Percentiles rank a stretch among this genome's conserved stretches.
These are phyloP conservation scores for Cyberlindnera xylosilytica DNA, from an alignment of 805 yeast species.

Conservation along the genomic window DNA sequence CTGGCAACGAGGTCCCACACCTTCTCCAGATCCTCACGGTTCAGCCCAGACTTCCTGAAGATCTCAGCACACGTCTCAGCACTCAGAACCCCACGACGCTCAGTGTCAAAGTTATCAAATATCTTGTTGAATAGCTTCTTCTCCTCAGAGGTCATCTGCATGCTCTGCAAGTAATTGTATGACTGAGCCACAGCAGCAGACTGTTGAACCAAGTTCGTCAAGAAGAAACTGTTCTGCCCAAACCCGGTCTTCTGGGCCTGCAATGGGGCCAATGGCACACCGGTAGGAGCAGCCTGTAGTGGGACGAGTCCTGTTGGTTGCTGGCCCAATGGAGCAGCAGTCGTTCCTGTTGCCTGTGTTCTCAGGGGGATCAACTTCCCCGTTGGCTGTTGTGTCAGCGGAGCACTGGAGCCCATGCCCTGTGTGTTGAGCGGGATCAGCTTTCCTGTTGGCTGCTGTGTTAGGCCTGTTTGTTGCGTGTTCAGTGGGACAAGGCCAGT, in stretches of 20 bases:
- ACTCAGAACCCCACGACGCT: conserved; percentile 62
- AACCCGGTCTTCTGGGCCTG: conserved; percentile 43
- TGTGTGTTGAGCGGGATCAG: conserved; percentile 20
- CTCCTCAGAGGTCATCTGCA: conserved; percentile 75
- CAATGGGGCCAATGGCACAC: conserved; percentile 27
- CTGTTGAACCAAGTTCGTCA: conserved; percentile 63
- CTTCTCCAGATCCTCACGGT: conserved; percentile 81
- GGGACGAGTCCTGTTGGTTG: conserved; percentile 64
- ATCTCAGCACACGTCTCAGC: conserved; percentile 87
- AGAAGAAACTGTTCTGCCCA: conserved; percentile 39
- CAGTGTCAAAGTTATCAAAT: conserved; percentile 85
- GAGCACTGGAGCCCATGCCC: conserved; percentile 31
- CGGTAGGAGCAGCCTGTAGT: conserved; percentile 27
- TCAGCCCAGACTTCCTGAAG: conserved; percentile 86
- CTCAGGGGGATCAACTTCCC: conserved; percentile 34
- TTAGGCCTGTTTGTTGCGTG: conserved; percentile 20
- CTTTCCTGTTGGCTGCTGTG: conserved; percentile 12
- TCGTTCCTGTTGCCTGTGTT: conserved; percentile 25
- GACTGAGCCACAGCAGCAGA: conserved; percentile 30
- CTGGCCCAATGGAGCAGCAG: not conserved
- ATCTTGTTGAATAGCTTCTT: conserved; percentile 83
- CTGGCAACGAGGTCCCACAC: conserved; percentile 90
- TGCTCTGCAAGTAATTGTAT: conserved; percentile 29
- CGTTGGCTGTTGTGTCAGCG: conserved; percentile 54
- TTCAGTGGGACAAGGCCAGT: conserved; percentile 33